These are phyloP conservation scores for Gossypium aridum DNA, from an alignment of 441 rosid species.

Conservation along the genomic window DNA sequence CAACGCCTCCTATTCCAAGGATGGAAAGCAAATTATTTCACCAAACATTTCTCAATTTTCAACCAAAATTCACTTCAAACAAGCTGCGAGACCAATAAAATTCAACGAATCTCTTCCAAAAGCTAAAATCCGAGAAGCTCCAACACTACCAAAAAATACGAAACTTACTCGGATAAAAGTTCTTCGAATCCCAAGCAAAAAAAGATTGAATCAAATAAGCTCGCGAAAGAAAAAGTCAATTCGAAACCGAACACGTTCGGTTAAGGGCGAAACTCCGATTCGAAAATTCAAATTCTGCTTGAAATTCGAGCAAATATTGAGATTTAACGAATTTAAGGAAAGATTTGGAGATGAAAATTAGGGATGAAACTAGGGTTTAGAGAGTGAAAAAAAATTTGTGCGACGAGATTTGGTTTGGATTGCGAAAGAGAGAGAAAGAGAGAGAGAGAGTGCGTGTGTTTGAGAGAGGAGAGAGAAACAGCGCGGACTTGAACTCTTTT, in stretches of 20 bases:
- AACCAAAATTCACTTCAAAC: not conserved
- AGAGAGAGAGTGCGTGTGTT: slow-evolving; percentile 4
- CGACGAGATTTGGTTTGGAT: not conserved
- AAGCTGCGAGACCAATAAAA: not conserved
- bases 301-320: not conserved
- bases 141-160: not conserved
- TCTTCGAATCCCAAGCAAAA: not conserved
- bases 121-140: slow-evolving; percentile 2
- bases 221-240: not conserved
- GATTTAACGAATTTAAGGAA: not conserved
- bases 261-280: not conserved
- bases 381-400: not conserved
- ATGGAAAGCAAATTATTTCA: not conserved
- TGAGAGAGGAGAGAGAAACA: slow-evolving; percentile 20
- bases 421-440: slow-evolving; percentile 10
- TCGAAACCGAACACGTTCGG: not conserved
- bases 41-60: slow-evolving; percentile 7
- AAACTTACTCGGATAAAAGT: not conserved
- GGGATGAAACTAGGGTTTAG: slow-evolving; percentile 21
- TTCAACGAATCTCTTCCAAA: not conserved
- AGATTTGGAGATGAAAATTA: not conserved
- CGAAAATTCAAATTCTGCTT: not conserved
- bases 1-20: not conserved
- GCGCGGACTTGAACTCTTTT: slow-evolving; percentile 49
- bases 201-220: not conserved